Evolutionary conservation across 2,329 filamentous ascomycete genomes (phyloP).

Genomic region (Sporothrix curviconia): DNA sequence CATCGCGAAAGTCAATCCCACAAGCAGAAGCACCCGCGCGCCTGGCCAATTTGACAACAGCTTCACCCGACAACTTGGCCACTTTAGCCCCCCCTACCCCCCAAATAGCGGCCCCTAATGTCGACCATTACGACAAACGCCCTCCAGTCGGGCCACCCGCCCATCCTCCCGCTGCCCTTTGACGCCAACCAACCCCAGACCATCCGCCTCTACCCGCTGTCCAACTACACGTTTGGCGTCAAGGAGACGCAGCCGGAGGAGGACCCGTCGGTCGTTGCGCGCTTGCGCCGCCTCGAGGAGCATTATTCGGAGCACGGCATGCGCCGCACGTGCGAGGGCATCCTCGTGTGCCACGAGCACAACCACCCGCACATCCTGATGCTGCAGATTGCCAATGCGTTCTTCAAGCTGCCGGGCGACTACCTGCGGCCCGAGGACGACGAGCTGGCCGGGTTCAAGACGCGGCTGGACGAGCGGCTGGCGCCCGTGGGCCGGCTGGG

Average conservation of each 20-base stretch:
- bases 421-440: slow-evolving; percentile 86
- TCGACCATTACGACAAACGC: slow-evolving; percentile 73
- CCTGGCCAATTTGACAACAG: slow-evolving; percentile 2
- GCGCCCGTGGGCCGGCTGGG: slow-evolving; percentile 84
- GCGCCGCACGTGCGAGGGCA: slow-evolving; percentile 93
- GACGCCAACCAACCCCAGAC: slow-evolving; percentile 82
- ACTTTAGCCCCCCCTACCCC: too few relatives aligned
- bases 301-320: slow-evolving; percentile 90
- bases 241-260: slow-evolving; percentile 98
- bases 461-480: slow-evolving; percentile 82
- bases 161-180: slow-evolving; percentile 75
- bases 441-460: slow-evolving; percentile 92
- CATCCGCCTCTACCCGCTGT: slow-evolving; percentile 87
- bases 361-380: slow-evolving; percentile 98
- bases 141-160: slow-evolving; percentile 71
- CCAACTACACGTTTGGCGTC: slow-evolving; percentile 97
- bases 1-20: too few relatives aligned
- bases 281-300: slow-evolving; percentile 89
- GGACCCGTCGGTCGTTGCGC: slow-evolving; percentile 88
- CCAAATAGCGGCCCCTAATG: slow-evolving; percentile 52
- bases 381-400: slow-evolving; percentile 98
- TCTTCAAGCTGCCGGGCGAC: slow-evolving; percentile 97
- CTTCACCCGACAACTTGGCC: too few relatives aligned
- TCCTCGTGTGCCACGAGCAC: slow-evolving; percentile 96
- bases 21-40: too few relatives aligned